These are phyloP conservation scores for Firmiana major DNA, from an alignment of 345 rosid genomes.

Conservation along the genomic window DNA sequence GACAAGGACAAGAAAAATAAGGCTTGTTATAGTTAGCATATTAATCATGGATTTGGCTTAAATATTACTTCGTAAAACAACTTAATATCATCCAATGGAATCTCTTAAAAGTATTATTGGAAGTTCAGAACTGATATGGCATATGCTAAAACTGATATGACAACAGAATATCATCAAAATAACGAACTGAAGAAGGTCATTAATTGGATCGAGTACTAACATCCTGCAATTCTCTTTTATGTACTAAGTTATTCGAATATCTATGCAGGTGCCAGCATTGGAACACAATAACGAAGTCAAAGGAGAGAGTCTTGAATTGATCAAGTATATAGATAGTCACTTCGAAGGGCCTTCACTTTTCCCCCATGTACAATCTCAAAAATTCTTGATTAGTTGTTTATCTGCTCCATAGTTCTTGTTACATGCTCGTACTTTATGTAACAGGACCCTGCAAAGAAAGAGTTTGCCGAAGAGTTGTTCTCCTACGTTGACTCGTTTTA, in stretches of 20 bases:
- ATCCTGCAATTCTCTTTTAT: not conserved
- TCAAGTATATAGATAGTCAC: constrained; percentile 65
- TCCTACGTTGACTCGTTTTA: constrained; percentile 39
- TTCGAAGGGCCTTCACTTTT: constrained; percentile 78
- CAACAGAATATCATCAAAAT: not conserved
- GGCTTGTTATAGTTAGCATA: not conserved
- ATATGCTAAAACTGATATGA: too few species aligned
- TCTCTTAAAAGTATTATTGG: constrained; percentile 56
- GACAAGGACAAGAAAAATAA: not conserved
- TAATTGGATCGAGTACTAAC: constrained; percentile 18
- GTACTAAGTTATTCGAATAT: not conserved
- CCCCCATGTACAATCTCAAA: constrained; percentile 49
- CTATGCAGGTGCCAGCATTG: constrained; percentile 71
- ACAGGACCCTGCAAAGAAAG: constrained; percentile 68
- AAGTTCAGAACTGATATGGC: constrained; percentile 55
- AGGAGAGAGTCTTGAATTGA: constrained; percentile 78
- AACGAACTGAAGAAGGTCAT: not conserved
- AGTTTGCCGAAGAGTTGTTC: constrained; percentile 65
- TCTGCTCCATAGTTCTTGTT: not conserved
- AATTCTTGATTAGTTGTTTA: not conserved
- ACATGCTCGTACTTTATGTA: not conserved
- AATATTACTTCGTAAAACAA: not conserved
- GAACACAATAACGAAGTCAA: constrained; percentile 60
- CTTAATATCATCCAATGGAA: constrained; percentile 17
- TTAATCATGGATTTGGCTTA: too few species aligned